Base-by-base conservation (phyloP, 345 rosid species). In the Euclidium syriacum region DNA sequence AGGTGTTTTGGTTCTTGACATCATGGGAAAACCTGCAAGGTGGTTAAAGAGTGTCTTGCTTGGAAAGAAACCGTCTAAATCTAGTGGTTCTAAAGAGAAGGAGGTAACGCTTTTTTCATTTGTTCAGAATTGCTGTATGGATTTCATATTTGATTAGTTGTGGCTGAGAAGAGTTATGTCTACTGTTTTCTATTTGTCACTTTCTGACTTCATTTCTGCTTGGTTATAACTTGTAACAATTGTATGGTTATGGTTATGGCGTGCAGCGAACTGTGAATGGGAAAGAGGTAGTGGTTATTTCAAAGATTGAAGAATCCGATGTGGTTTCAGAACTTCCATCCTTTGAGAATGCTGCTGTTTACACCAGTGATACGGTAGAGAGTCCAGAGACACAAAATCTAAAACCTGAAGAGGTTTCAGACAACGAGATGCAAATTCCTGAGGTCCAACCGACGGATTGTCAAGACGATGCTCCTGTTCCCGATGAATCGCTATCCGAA, bases 11-110 rank as follows among this genome's bases (percentile, higher is more conserved):
- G 48, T 62, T 53, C 4, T 14, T 6, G 17, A 64, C 40, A 55
- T 30, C n/a, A 89, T 89, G 98, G 95, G 95, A 10, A 90, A 80
- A 67, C 87, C 96, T 0, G 86, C 76, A 33, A 92, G 77, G 63
- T 89, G 98, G 96, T 81, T 89, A 71, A 92, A 89, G 76, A 75
- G 75, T 48, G 77, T 89, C 18, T 62, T 92, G 6, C 85, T 87
- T 68, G 94, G 96, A 58, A 92, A 89, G 86, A 92, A 83, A 74
- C 46, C 85, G 22, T 85, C 94, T 56, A 89, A 89, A 75, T 84
- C 87, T 30, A 56, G 68, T 65, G 41, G 52, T 43, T 76, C 78
- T 17, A 89, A 72, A 69, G 86, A 74, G 33, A 82, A 77, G 52
- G 95, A 87, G 95, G 98, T 92, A 73, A 68, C 17, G 2, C 10